Conservation (phyloP, 371 early-diverging fungal species). For the Enterospora canceri region DNA sequence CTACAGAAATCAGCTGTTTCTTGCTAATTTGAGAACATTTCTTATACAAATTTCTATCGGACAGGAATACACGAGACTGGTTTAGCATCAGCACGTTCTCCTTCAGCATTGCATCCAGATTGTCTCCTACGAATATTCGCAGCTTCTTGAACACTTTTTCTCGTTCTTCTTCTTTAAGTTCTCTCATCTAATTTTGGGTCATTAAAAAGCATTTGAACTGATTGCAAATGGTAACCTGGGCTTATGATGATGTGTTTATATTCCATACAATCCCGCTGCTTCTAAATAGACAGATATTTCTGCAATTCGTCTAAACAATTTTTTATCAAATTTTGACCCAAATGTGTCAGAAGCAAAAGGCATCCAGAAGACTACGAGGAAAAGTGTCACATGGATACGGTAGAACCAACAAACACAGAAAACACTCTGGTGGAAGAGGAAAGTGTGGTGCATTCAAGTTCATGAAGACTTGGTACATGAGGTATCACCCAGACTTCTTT, state of each 20-base stretch:
- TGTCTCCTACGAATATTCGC: slow-evolving; percentile 49
- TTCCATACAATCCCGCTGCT: too few relatives aligned
- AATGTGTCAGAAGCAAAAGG: slow-evolving; percentile 20
- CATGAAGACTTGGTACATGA: slow-evolving; percentile 96
- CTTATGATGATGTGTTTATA: too few relatives aligned
- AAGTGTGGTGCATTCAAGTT: slow-evolving; percentile 95
- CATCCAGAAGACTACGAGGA: slow-evolving; percentile 55
- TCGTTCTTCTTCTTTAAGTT: slow-evolving; percentile 47
- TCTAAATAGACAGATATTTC: not conserved
- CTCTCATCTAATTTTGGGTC: slow-evolving; percentile 40
- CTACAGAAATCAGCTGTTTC: slow-evolving; percentile 72
- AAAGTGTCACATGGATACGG: slow-evolving; percentile 58
- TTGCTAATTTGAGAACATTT: slow-evolving; percentile 34
- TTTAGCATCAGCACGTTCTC: slow-evolving; percentile 39
- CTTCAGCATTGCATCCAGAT: slow-evolving; percentile 34
- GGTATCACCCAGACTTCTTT: slow-evolving; percentile 99
- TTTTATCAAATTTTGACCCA: slow-evolving; percentile 16
- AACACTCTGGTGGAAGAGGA: slow-evolving; percentile 99
- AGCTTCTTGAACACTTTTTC: slow-evolving; percentile 51
- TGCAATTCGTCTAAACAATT: slow-evolving; percentile 8
- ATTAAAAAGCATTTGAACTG: slow-evolving; percentile 10
- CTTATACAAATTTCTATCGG: slow-evolving; percentile 35
- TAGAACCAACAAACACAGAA: slow-evolving; percentile 84
- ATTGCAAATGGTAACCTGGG: too few relatives aligned
- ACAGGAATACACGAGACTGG: slow-evolving; percentile 43